phyloP scores from a whole-genome alignment of 108 stramenopile genomes.

The Pseudonitzschia delicatissima region DNA sequence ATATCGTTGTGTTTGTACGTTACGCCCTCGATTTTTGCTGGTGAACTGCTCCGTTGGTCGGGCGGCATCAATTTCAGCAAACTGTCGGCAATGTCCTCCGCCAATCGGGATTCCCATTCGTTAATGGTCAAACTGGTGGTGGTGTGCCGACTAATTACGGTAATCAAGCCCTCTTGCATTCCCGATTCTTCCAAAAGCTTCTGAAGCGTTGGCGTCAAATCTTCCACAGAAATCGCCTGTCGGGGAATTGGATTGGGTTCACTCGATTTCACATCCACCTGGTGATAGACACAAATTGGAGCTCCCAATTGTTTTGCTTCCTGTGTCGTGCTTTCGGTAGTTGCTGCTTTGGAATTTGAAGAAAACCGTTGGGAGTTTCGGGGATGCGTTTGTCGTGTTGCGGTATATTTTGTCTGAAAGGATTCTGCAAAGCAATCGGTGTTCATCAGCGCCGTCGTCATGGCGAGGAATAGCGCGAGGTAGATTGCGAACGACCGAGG shows the following conservation, averaged over 20 bases:
- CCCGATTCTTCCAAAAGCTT: conserved; percentile 46
- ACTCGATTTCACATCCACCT: conserved; percentile 40
- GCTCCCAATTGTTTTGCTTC: too few relatives aligned
- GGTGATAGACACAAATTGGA: conserved; percentile 60
- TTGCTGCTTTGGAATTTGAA: too few relatives aligned
- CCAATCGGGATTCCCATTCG: conserved; percentile 73
- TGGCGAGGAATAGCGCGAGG: too few relatives aligned
- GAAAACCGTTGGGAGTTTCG: too few relatives aligned
- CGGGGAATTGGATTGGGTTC: conserved; percentile 44
- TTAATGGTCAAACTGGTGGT: conserved; percentile 88
- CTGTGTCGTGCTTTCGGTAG: too few relatives aligned
- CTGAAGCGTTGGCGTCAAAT: conserved; percentile 68
- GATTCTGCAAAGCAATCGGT: too few relatives aligned
- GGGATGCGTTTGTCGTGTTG: too few relatives aligned
- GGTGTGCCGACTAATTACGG: conserved; percentile 79
- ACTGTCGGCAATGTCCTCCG: conserved; percentile 62
- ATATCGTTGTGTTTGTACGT: conserved; percentile 86
- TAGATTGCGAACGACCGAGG: too few relatives aligned
- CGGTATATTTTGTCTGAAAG: too few relatives aligned
- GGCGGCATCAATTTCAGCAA: conserved; percentile 71
- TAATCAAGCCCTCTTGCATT: conserved; percentile 62
- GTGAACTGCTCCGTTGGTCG: conserved; percentile 60
- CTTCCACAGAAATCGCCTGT: conserved; percentile 75
- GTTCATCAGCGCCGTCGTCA: too few relatives aligned
- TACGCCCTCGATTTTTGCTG: conserved; percentile 19